Conservation (phyloP, 306 rosid species). For the Vigna nakashimae region DNA sequence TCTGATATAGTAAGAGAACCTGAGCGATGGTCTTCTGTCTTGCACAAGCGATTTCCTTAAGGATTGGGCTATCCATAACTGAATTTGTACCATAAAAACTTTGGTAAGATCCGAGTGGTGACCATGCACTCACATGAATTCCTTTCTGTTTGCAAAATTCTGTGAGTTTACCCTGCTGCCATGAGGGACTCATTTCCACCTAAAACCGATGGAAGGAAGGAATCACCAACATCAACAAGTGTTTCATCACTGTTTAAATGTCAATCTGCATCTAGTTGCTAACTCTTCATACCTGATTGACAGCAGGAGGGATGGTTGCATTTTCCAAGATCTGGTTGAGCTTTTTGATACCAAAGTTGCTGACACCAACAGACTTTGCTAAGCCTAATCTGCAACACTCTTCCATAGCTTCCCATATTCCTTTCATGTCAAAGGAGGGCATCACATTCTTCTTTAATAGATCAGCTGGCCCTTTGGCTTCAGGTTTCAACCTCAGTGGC, state of each 20-base stretch:
- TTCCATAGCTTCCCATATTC: slow-evolving; percentile 56
- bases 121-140: slow-evolving; percentile 61
- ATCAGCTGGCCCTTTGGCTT: slow-evolving; percentile 8
- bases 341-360: slow-evolving; percentile 52
- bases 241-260: too few relatives aligned
- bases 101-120: slow-evolving; percentile 52
- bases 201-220: too few relatives aligned
- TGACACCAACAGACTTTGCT: slow-evolving; percentile 55
- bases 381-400: slow-evolving; percentile 47
- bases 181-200: too few relatives aligned
- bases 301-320: slow-evolving; percentile 48
- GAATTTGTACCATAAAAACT: slow-evolving; percentile 30
- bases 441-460: slow-evolving; percentile 34
- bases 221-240: too few relatives aligned
- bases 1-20: slow-evolving; percentile 29
- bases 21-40: slow-evolving; percentile 47
- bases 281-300: too few relatives aligned
- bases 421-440: slow-evolving; percentile 52
- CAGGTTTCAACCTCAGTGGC: slow-evolving; percentile 51
- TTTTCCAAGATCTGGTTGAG: slow-evolving; percentile 41
- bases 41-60: slow-evolving; percentile 48
- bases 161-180: too few relatives aligned
- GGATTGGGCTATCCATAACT: slow-evolving; percentile 50
- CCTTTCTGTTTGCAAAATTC: slow-evolving; percentile 3
- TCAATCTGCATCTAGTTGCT: too few relatives aligned